Evolutionary conservation across 108 stramenopile genomes (phyloP).

Genomic region (Nitzschia sp.): DNA sequence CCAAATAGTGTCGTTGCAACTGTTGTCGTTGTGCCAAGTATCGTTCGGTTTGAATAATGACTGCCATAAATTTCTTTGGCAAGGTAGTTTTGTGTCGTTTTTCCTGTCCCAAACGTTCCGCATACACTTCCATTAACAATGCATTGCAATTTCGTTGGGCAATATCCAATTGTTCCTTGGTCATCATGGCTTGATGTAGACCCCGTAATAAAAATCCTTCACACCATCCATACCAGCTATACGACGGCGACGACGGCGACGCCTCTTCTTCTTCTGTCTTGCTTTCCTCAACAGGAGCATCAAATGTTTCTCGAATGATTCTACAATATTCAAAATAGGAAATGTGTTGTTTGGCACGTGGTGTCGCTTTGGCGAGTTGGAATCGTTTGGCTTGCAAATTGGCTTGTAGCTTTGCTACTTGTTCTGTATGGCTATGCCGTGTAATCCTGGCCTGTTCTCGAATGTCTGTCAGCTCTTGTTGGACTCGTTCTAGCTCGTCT

Average conservation of each 20-base stretch:
- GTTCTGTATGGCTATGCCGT: neutral
- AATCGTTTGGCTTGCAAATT: neutral
- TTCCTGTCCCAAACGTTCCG: neutral
- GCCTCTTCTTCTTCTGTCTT: neutral
- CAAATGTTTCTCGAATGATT: slow-evolving; percentile 1
- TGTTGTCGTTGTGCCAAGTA: slow-evolving; percentile 1
- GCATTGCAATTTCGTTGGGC: slow-evolving; percentile 8
- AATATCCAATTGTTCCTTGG: slow-evolving; percentile 13
- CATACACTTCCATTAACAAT: slow-evolving; percentile 14
- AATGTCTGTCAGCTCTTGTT: no score
- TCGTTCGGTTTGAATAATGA: slow-evolving; percentile 10
- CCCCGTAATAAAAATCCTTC: slow-evolving; percentile 3
- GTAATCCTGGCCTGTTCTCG: no score
- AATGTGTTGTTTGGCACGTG: neutral
- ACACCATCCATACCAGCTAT: slow-evolving; percentile 15
- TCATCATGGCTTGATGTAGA: slow-evolving; percentile 16
- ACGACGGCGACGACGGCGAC: neutral
- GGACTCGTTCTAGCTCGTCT: no score
- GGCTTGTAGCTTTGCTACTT: neutral
- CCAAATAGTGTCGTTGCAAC: neutral
- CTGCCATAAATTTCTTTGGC: neutral
- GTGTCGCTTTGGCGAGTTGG: neutral
- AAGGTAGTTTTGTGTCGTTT: neutral
- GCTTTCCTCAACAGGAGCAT: neutral
- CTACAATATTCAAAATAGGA: neutral